phyloP scores from a whole-genome alignment of 2,329 filamentous ascomycete species.

The Phialemonium atrogriseum region DNA sequence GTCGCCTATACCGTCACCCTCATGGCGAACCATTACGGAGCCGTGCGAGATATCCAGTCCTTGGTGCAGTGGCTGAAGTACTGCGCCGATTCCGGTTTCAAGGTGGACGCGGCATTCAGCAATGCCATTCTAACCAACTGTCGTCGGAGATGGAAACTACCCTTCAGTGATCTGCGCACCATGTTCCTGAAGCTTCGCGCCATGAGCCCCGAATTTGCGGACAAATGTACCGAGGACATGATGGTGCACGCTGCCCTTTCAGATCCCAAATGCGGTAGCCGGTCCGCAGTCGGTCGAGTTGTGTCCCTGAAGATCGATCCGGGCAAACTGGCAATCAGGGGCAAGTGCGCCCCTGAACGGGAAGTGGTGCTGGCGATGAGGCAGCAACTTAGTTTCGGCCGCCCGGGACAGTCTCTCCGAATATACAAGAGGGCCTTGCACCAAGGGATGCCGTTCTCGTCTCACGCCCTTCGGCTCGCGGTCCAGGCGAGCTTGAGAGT shows the following conservation, averaged over 20 bases:
- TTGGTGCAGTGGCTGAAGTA: conserved; percentile 32
- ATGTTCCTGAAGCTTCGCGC: conserved; percentile 24
- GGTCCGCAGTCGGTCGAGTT: conserved; percentile 12
- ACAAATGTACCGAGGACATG: conserved; percentile 30
- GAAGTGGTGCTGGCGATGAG: conserved; percentile 32
- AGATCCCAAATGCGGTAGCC: conserved; percentile 14
- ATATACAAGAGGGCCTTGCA: conserved; percentile 29
- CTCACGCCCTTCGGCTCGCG: conserved; percentile 37
- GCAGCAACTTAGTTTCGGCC: conserved; percentile 22
- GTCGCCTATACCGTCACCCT: conserved; percentile 29
- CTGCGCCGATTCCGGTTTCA: conserved; percentile 26
- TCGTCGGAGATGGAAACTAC: conserved; percentile 26
- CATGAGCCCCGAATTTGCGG: conserved; percentile 22
- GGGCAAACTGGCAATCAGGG: conserved; percentile 14
- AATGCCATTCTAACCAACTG: conserved; percentile 31
- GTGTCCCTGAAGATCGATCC: conserved; percentile 15
- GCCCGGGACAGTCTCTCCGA: conserved; percentile 22
- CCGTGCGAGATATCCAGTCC: conserved; percentile 25
- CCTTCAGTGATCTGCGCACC: conserved; percentile 23
- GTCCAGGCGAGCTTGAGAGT: conserved; percentile 27
- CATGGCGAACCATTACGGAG: conserved; percentile 34
- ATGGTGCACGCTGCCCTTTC: conserved; percentile 26
- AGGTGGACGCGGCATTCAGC: conserved; percentile 26
- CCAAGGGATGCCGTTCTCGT: conserved; percentile 26
- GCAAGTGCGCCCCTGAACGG: conserved; percentile 18